phyloP scores from a whole-genome alignment of 2,329 filamentous ascomycete genomes.

The Colletotrichum sp. region DNA sequence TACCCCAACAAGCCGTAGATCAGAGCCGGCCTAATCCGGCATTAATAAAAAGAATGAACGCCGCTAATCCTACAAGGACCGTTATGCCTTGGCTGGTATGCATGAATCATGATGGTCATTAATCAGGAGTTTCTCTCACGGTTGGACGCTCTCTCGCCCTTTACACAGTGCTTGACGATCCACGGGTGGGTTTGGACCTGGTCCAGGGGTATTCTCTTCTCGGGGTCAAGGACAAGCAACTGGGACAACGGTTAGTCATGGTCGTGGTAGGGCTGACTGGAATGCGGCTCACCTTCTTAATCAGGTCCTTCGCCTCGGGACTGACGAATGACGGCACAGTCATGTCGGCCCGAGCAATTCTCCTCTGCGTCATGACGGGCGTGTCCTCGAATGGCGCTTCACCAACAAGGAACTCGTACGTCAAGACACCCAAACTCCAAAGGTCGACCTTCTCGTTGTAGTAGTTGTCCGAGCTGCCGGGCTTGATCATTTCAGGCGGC shows the following conservation, averaged over 20 bases:
- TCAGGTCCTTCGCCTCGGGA: constrained; percentile 87
- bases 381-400: constrained; percentile 98
- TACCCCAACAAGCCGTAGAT: constrained; percentile 20
- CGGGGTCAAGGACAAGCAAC: constrained; percentile 90
- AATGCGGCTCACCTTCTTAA: constrained; percentile 73
- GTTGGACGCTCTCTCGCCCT: constrained; percentile 59
- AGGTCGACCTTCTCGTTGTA: constrained; percentile 96
- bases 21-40: constrained; percentile 20
- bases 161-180: constrained; percentile 94
- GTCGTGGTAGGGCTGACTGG: background rate
- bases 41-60: constrained; percentile 16
- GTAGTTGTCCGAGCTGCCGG: constrained; percentile 80
- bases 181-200: constrained; percentile 90
- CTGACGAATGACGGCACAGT: constrained; percentile 90
- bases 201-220: constrained; percentile 89
- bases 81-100: constrained; percentile 22
- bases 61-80: constrained; percentile 23
- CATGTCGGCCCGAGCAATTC: constrained; percentile 91
- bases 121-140: constrained; percentile 48
- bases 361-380: constrained; percentile 89
- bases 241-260: constrained; percentile 38
- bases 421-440: constrained; percentile 94
- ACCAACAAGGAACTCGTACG: constrained; percentile 94
- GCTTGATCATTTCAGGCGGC: constrained; percentile 95
- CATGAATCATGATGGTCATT: constrained; percentile 21